Evolutionary conservation across 83 land plant genomes (phyloP), one percentile per base, ranked within the genome.

Genomic region (Picea abies): DNA sequence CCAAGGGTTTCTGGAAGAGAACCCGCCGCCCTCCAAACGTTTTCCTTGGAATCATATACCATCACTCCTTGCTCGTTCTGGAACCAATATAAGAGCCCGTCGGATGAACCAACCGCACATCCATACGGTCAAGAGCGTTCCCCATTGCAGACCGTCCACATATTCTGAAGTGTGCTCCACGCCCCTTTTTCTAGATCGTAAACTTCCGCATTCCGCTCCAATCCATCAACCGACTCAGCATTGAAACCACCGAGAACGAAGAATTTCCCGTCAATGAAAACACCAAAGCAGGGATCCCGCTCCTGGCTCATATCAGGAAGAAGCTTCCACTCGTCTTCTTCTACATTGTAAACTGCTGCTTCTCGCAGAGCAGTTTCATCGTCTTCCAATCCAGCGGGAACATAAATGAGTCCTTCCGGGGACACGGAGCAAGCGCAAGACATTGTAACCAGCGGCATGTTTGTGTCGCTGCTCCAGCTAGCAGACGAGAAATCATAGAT

Each of bases 331-430:
- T 72, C 73, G 78, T 96, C 92, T 1, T n/a, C 69, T 3, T 11
- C 88, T 37, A 87, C 81, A 82, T 87, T 87, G 84, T 96, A 96
- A 94, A n/a, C n/a, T n/a, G n/a, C n/a, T n/a, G n/a, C n/a, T n/a
- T n/a, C n/a, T n/a, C n/a, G n/a, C n/a, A n/a, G 84, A 5, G 95
- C 98, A 44, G 85, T 90, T 81, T 94, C 94, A 68, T 72, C 62
- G 4, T 64, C 86, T 75, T 96, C 98, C 66, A 92, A 95, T 1
- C 98, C 98, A 3, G 95, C 94, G 49, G 97, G 96, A 0, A 93
- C 83, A 29, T 84, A 83, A 4, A 93, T 63, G 4, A 49, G 58
- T 6, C 82, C 82, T 2, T 78, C 80, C 15, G 80, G 63, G 78
- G 17, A 61, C 63, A 60, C 89, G 20, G 87, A 86, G 70, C 88